Conservation (phyloP, 2,329 filamentous ascomycete species). For the Thelonectria rubi region DNA sequence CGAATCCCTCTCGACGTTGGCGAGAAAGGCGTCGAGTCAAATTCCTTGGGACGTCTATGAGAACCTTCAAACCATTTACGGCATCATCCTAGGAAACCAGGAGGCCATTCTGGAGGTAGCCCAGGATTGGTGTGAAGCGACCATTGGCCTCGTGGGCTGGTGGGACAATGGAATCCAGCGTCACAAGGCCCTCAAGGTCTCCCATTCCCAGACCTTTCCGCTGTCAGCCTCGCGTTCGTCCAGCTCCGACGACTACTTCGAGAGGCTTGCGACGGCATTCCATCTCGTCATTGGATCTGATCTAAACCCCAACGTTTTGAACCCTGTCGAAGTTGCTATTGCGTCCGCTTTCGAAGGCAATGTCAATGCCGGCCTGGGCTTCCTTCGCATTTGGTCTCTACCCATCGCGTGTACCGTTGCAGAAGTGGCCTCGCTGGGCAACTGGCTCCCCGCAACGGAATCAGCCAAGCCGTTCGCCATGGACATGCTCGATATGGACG, state of each 20-base stretch:
- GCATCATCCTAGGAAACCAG: slow-evolving; percentile 78
- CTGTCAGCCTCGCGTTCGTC: slow-evolving; percentile 54
- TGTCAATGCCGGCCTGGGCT: slow-evolving; percentile 75
- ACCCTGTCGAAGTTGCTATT: slow-evolving; percentile 80
- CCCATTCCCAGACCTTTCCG: slow-evolving; percentile 51
- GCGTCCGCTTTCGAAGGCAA: slow-evolving; percentile 87
- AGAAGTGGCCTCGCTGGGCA: slow-evolving; percentile 83
- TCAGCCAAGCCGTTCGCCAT: slow-evolving; percentile 60
- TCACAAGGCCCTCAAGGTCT: slow-evolving; percentile 52
- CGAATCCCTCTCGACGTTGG: slow-evolving; percentile 68
- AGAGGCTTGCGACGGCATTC: slow-evolving; percentile 76
- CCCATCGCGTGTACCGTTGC: slow-evolving; percentile 80
- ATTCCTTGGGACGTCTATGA: slow-evolving; percentile 93
- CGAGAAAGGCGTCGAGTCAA: slow-evolving; percentile 82
- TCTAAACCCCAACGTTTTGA: slow-evolving; percentile 79
- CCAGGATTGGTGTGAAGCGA: slow-evolving; percentile 93
- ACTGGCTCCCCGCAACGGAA: slow-evolving; percentile 73
- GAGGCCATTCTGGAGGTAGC: slow-evolving; percentile 79
- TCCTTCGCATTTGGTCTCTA: slow-evolving; percentile 83
- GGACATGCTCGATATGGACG: slow-evolving; percentile 80
- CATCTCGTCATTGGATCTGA: slow-evolving; percentile 73
- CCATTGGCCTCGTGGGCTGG: slow-evolving; percentile 85
- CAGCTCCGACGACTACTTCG: slow-evolving; percentile 74
- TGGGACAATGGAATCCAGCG: slow-evolving; percentile 81
- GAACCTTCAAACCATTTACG: slow-evolving; percentile 81